Evolutionary conservation across 495 filamentous ascomycete species (phyloP), one percentile per base, ranked within the genome.

Genomic region (Pyrenula massariospora): DNA sequence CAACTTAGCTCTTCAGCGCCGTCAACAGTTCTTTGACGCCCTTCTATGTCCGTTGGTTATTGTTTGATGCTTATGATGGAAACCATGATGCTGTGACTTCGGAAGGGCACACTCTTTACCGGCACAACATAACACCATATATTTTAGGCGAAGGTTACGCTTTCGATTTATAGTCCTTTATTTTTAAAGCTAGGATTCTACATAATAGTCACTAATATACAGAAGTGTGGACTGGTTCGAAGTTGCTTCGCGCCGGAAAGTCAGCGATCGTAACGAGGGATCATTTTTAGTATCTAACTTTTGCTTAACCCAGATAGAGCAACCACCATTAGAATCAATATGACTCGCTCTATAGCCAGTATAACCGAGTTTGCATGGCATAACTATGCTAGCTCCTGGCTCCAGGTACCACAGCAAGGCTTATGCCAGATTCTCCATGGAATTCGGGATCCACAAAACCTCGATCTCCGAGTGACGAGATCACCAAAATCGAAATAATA

Each of bases 141-240:
- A 76, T 91, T 31, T 68, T 86, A 5, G 87, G 75, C 0, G 79
- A 83, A 21, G 80, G 89, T 51, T 66, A 80, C 0, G 79, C 70
- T 50, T 65, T 68, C 24, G 67, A 68, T 1, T 71, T 66, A 50
- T 75, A 74, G 58, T 66, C 72, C 56, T 70, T 61, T 42, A 68
- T 19, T 11, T 11, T 11, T 48, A 19, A 48, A 48, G 19, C 42
- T 48, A 11, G 19, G 11, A 48, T 48, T 19, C 11, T 19, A 48
- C 11, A 11, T 48, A 11, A 11, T 48, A 48, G 42, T 48, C 19
- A 11, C 19, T 19, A 48, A 11, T 48, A 11, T 48, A 48, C 11
- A 11, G 11, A 11, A 19, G 11, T 11, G 19, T 11, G 11, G 11
- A 48, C 42, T 48, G 11, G 42, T 19, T 11, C 11, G 19, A 19